Evolutionary conservation across 2,329 filamentous ascomycete genomes (phyloP).

Genomic region (Arthrocladium fulminans): DNA sequence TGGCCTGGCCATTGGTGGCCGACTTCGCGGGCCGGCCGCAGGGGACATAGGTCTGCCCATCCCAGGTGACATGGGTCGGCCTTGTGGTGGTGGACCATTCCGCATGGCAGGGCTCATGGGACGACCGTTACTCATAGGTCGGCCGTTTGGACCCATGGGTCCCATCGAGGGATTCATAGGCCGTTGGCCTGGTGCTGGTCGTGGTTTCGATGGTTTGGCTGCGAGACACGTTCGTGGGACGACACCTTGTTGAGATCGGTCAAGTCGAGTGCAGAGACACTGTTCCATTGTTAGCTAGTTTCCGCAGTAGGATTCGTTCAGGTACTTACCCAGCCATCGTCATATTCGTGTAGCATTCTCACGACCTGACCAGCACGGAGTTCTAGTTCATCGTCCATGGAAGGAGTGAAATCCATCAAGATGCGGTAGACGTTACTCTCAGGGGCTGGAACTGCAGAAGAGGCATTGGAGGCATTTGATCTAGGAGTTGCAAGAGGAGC

Average conservation of each 20-base stretch:
- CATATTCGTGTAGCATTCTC: slow-evolving; percentile 85
- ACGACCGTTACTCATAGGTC: slow-evolving; percentile 26
- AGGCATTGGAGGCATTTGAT: slow-evolving; percentile 23
- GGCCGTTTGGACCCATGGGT: slow-evolving; percentile 28
- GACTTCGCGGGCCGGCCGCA: slow-evolving; percentile 18
- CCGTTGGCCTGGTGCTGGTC: slow-evolving; percentile 41
- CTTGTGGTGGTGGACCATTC: slow-evolving; percentile 25
- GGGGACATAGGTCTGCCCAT: slow-evolving; percentile 38
- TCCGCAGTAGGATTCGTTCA: slow-evolving; percentile 20
- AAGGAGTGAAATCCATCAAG: slow-evolving; percentile 87
- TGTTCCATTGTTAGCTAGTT: slow-evolving; percentile 34
- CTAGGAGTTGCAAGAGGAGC: slow-evolving; percentile 1
- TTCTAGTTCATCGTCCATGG: slow-evolving; percentile 83
- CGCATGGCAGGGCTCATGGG: slow-evolving; percentile 22
- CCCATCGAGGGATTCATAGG: slow-evolving; percentile 24
- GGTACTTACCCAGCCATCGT: slow-evolving; percentile 86
- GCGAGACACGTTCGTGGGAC: slow-evolving; percentile 90
- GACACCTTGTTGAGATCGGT: slow-evolving; percentile 86
- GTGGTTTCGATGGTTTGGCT: slow-evolving; percentile 80
- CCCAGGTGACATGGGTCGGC: slow-evolving; percentile 27
- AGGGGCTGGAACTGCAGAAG: slow-evolving; percentile 45
- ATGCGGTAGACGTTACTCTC: slow-evolving; percentile 78
- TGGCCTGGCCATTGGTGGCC: not conserved
- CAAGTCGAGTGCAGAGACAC: slow-evolving; percentile 85
- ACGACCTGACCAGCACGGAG: slow-evolving; percentile 75